These are phyloP conservation scores for Lomentospora prolificans DNA, from an alignment of 2,329 filamentous ascomycete species.

Conservation along the genomic window DNA sequence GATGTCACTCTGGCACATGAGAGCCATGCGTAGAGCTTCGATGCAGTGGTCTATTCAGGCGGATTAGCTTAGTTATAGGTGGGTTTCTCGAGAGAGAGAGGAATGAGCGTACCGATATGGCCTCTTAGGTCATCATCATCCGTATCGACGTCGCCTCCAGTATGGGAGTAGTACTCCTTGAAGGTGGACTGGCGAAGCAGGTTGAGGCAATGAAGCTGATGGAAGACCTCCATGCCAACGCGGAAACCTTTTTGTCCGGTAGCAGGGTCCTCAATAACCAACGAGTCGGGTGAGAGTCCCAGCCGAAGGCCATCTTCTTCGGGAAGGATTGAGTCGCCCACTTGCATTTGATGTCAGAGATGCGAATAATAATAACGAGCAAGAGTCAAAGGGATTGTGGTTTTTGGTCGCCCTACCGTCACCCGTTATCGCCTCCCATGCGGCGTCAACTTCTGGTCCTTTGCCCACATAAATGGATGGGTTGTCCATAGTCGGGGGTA, in stretches of 20 bases:
- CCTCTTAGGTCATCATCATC: conserved; percentile 29
- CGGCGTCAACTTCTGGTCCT: conserved; percentile 44
- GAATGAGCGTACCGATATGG: conserved; percentile 26
- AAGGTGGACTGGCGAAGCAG: conserved; percentile 36
- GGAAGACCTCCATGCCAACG: conserved; percentile 49
- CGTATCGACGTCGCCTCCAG: conserved; percentile 38
- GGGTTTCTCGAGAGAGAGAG: not conserved
- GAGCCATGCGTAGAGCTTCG: conserved; percentile 39
- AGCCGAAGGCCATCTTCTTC: conserved; percentile 42
- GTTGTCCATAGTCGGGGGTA: conserved; percentile 31
- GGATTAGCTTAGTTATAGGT: not conserved
- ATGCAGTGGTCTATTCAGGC: conserved; percentile 38
- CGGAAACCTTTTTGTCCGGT: conserved; percentile 49
- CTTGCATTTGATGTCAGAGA: conserved; percentile 19
- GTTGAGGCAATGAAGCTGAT: conserved; percentile 44
- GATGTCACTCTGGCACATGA: conserved; percentile 46
- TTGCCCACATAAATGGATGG: conserved; percentile 41
- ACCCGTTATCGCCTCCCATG: conserved; percentile 43
- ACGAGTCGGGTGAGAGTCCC: conserved; percentile 38
- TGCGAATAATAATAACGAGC: not conserved
- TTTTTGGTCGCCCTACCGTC: conserved; percentile 12
- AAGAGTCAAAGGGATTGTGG: conserved; percentile 8
- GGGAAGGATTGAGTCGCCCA: conserved; percentile 52
- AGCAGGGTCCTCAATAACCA: conserved; percentile 44
- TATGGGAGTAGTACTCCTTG: conserved; percentile 36